Evolutionary conservation across 495 filamentous ascomycete species (phyloP).

Genomic region (Hypoxylon cercidicola): DNA sequence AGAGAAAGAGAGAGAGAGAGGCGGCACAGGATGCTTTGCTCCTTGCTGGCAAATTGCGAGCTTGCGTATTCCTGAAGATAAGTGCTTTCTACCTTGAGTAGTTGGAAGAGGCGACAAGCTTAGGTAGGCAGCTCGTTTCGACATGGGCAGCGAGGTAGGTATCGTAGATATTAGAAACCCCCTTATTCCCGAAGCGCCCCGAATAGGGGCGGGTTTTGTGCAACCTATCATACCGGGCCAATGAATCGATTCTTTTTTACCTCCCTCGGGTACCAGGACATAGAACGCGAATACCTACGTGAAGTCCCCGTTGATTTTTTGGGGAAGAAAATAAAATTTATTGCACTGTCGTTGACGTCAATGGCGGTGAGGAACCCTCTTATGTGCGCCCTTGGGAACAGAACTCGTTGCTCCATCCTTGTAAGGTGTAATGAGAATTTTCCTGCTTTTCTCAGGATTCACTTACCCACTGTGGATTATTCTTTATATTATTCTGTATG

Average conservation of each 20-base stretch:
- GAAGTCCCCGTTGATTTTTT: neutral
- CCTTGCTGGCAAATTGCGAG: neutral
- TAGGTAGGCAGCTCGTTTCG: too few species aligned
- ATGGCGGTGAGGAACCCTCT: constrained; percentile 20
- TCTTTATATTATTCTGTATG: constrained; percentile 9
- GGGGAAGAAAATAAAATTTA: neutral
- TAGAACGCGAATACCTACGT: constrained; percentile 10
- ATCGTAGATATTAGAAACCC: neutral
- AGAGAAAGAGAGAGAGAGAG: neutral
- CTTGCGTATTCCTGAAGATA: too few species aligned
- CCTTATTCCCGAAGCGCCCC: neutral
- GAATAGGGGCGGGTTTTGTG: neutral
- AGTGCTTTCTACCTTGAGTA: too few species aligned
- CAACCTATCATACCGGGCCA: neutral
- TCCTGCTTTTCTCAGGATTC: constrained; percentile 27
- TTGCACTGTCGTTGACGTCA: constrained; percentile 33
- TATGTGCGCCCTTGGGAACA: constrained; percentile 12
- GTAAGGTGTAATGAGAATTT: constrained; percentile 17
- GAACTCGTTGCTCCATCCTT: constrained; percentile 12
- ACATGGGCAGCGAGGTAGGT: too few species aligned
- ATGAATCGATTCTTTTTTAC: constrained; percentile 3
- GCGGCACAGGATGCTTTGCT: constrained; percentile 10
- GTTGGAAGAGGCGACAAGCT: too few species aligned
- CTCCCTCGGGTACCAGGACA: neutral
- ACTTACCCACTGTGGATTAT: constrained; percentile 35